Percentiles rank a stretch among this genome's conserved stretches.
These are phyloP conservation scores for Tremella fuciformis DNA, from an alignment of 768 basidiomycete genomes.

Conservation along the genomic window DNA sequence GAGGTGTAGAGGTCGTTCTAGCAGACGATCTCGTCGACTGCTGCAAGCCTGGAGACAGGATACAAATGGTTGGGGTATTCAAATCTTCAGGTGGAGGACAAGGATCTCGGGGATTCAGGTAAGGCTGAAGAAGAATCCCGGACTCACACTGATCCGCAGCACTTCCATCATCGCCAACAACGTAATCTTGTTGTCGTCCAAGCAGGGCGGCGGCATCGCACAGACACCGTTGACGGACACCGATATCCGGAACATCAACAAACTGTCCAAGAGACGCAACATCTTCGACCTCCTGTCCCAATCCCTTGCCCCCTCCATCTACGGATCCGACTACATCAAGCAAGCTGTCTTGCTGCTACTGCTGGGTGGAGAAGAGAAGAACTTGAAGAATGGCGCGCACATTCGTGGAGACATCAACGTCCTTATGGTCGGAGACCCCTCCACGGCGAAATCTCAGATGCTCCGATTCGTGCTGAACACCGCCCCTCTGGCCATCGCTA, in stretches of 20 bases:
- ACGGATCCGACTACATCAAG: constrained; percentile 94
- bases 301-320: constrained; percentile 96
- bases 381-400: constrained; percentile 92
- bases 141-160: constrained; percentile 54
- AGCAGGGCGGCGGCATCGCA: constrained; percentile 90
- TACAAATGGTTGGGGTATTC: constrained; percentile 93
- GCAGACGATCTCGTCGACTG: constrained; percentile 96
- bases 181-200: constrained; percentile 88
- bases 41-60: constrained; percentile 96
- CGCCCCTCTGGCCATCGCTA: constrained; percentile 95
- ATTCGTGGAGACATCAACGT: constrained; percentile 99
- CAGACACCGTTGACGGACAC: constrained; percentile 86
- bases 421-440: constrained; percentile 98
- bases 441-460: constrained; percentile 96
- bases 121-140: constrained; percentile 29
- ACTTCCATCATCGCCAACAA: constrained; percentile 93
- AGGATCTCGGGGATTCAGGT: constrained; percentile 87
- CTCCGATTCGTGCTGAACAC: constrained; percentile 93
- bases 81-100: constrained; percentile 89
- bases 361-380: constrained; percentile 96
- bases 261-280: constrained; percentile 78
- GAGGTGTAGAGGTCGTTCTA: constrained; percentile 91
- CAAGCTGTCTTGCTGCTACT: constrained; percentile 86
- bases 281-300: constrained; percentile 86
- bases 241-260: constrained; percentile 94